Base-by-base conservation (phyloP, 176 grass and related monocot genomes). In the Tuctoria greenei region DNA sequence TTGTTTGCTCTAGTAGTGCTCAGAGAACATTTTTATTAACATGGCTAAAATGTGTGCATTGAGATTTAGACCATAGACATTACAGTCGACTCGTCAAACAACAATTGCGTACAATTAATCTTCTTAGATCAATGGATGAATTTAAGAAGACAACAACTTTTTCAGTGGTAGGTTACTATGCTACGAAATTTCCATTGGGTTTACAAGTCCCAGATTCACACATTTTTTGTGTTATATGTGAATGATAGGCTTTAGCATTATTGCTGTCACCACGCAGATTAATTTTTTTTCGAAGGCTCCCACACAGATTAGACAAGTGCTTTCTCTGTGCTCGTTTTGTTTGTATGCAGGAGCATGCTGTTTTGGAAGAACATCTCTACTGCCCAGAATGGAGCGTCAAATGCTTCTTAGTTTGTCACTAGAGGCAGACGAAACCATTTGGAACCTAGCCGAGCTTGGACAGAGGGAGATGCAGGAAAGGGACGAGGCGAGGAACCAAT, bases 341-440 rank as follows among this genome's bases (percentile, higher is more conserved):
- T 51, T 10, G 4, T 51, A 18, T 15, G 17, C 79, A 82, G 85
- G 79, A 51, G 40, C 50, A 39, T 10, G 13, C 10, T 14, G 40
- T 13, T 36, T 5, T 87, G 25, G 23, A 67, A 73, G 79, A 82
- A 47, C 64, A 61, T 4, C 60, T 82, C 23, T 23, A 41, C 26
- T 74, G 68, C 23, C 60, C 42, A 73, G 74, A 51, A 2, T 83
- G 42, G 67, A 78, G 41, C 67, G 46, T 41, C 80, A 78, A 6
- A 73, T 26, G 1, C 14, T 46, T 10, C 59, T 60, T 8, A 9
- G 67, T 51, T 3, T 78, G n/a, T 83, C 79, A 24, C 40, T 68
- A 10, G 67, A 87, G 20, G 85, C 85, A 2, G 79, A 87, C 6
- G 59, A 82, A 25, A 71, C 39, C 34, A 77, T 82, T 49, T 77